These are phyloP conservation scores for Aspergillus uvarum DNA, from an alignment of 2,329 filamentous ascomycete genomes.

Conservation along the genomic window DNA sequence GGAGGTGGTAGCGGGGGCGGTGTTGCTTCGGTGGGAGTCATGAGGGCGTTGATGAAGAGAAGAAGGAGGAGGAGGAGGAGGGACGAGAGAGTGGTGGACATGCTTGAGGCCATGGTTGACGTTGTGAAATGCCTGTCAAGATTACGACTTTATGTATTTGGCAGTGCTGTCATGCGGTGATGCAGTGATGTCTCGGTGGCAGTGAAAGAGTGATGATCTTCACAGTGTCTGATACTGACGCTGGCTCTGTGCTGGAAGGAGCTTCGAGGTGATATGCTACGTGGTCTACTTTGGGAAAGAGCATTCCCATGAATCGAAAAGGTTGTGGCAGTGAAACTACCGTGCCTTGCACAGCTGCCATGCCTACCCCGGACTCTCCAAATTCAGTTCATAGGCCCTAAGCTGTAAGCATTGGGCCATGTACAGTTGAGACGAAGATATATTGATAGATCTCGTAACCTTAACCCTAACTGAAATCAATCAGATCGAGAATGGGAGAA, in stretches of 20 bases:
- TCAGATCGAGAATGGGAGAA: no score
- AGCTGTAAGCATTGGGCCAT: no score
- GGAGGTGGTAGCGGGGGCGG: not conserved
- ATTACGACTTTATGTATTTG: not conserved
- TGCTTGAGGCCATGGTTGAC: not conserved
- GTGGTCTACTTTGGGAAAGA: not conserved
- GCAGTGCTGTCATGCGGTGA: not conserved
- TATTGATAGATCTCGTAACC: no score
- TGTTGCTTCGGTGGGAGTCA: not conserved
- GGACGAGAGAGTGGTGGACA: not conserved
- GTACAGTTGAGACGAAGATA: no score
- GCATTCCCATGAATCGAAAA: not conserved
- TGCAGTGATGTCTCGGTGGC: no score
- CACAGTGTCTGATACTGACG: no score
- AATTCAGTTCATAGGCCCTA: no score
- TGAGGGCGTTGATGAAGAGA: not conserved
- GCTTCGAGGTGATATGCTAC: not conserved
- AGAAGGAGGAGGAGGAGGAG: constrained; percentile 3
- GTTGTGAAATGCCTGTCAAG: not conserved
- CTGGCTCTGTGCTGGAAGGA: not conserved
- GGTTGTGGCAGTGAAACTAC: not conserved
- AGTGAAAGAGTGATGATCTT: no score
- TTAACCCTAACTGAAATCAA: no score
- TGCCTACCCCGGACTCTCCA: no score
- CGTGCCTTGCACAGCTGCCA: no score